A percentile compares a stretch with the other conserved stretches of the same genome.
phyloP scores from a whole-genome alignment of 495 filamentous ascomycete species.

The Tuber indicum region DNA sequence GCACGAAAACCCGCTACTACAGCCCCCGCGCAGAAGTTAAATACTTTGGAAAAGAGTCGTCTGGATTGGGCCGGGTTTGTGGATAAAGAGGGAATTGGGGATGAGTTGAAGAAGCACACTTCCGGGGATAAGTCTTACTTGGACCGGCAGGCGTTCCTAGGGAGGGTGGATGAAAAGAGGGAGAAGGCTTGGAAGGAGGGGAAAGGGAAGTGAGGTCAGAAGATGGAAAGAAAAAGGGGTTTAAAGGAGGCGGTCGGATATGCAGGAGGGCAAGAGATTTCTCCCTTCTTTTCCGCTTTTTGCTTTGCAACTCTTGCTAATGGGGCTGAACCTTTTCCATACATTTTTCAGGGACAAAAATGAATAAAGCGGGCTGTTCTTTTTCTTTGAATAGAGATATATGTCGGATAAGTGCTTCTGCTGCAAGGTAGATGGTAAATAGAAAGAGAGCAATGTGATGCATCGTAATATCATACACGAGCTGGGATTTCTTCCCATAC shows the following conservation, averaged over 20 bases:
- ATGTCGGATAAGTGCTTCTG: neutral
- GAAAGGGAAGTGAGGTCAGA: constrained; percentile 26
- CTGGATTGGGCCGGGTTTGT: constrained; percentile 95
- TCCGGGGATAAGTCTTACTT: constrained; percentile 77
- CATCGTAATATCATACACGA: neutral
- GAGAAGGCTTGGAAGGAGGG: constrained; percentile 47
- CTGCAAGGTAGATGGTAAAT: neutral
- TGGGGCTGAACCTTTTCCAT: neutral
- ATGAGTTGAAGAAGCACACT: constrained; percentile 78
- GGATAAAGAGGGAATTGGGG: constrained; percentile 82
- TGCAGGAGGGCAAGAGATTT: neutral
- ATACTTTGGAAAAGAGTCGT: constrained; percentile 89
- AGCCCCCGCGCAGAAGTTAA: constrained; percentile 71
- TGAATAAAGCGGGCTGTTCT: neutral
- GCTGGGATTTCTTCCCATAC: neutral
- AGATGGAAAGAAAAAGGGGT: neutral
- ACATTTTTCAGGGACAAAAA: neutral
- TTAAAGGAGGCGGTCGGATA: neutral
- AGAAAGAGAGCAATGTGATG: neutral
- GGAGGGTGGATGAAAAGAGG: constrained; percentile 64
- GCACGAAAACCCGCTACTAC: constrained; percentile 42
- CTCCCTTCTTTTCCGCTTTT: neutral
- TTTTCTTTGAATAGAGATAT: neutral
- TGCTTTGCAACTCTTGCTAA: neutral
- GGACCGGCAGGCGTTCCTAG: constrained; percentile 82